Percentiles rank a stretch among this genome's conserved stretches.
phyloP scores from a whole-genome alignment of 306 rosid species.

The Arachis stenosperma region DNA sequence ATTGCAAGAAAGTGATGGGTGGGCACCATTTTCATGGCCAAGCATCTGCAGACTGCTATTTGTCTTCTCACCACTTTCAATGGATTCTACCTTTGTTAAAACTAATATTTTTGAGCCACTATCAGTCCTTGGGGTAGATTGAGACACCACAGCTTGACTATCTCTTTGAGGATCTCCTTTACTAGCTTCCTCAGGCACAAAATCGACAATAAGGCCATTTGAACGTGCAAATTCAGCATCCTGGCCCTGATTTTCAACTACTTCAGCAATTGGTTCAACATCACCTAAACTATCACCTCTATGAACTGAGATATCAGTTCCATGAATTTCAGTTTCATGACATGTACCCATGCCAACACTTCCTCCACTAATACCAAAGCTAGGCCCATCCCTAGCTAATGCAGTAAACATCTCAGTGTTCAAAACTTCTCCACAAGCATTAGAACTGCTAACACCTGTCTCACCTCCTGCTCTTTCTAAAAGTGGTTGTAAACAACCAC shows the following conservation, averaged over 20 bases:
- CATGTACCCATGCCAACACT: constrained; percentile 99
- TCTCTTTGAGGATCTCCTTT: constrained; percentile 87
- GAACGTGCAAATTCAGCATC: constrained; percentile 72
- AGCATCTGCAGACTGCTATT: constrained; percentile 62
- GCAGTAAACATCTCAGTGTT: constrained; percentile 79
- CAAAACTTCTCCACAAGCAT: constrained; percentile 93
- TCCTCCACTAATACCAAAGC: constrained; percentile 96
- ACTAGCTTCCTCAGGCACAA: constrained; percentile 77
- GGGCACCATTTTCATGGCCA: constrained; percentile 59
- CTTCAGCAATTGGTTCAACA: constrained; percentile 82
- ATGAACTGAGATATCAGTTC: constrained; percentile 85
- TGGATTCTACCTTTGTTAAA: constrained; percentile 82
- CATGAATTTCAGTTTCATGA: constrained; percentile 98
- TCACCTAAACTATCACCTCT: constrained; percentile 95
- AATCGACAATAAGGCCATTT: constrained; percentile 73
- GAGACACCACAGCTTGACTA: constrained; percentile 90
- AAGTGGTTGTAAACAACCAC: constrained; percentile 65
- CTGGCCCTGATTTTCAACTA: constrained; percentile 86
- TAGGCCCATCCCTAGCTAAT: constrained; percentile 81
- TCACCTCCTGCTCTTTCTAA: constrained; percentile 75
- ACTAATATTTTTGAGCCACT: constrained; percentile 85
- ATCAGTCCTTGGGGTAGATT: constrained; percentile 78
- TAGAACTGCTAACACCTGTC: constrained; percentile 90
- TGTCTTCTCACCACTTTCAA: constrained; percentile 91
- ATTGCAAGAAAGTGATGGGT: constrained; percentile 84